Evolutionary conservation across 164 flowering plant genomes (phyloP).

Genomic region (Vitis rotundifolia): DNA sequence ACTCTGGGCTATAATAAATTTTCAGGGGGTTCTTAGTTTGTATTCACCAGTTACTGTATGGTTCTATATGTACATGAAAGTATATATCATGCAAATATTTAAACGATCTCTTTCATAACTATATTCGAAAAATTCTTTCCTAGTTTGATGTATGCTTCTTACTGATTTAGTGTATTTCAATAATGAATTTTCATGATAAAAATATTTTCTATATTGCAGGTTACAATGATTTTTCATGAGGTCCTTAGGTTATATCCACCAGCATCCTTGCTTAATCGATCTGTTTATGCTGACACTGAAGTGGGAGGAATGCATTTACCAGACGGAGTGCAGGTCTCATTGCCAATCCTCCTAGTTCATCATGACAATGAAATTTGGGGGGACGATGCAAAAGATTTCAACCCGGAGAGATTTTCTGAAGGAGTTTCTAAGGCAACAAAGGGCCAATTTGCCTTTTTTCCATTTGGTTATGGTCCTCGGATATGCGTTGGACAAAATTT

Average conservation of each 20-base stretch:
- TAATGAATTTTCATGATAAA: no score
- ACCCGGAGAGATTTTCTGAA: conserved; percentile 20
- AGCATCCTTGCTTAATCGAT: not conserved
- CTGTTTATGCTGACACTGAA: not conserved
- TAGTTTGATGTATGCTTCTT: no score
- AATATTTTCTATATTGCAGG: not conserved
- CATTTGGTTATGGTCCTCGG: conserved; percentile 29
- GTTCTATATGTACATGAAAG: no score
- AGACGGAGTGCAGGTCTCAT: conserved; percentile 6
- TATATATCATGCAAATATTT: no score
- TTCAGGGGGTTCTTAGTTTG: no score
- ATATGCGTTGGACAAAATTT: no score
- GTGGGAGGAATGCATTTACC: conserved; percentile 24
- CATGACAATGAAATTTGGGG: conserved; percentile 21
- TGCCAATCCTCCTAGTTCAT: conserved; percentile 14
- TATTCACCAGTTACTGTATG: no score
- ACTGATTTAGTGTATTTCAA: no score
- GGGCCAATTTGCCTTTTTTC: conserved; percentile 9
- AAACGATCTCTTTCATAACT: no score
- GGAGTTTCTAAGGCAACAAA: conserved; percentile 27
- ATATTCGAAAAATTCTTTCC: no score
- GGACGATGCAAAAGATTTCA: conserved; percentile 22
- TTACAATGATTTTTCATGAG: conserved; percentile 5
- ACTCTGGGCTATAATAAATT: no score
- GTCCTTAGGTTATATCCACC: conserved; percentile 31